A percentile compares a stretch with the other conserved stretches of the same genome.
phyloP scores from a whole-genome alignment of 1,284 basidiomycete species.

The Papiliotrema laurentii region DNA sequence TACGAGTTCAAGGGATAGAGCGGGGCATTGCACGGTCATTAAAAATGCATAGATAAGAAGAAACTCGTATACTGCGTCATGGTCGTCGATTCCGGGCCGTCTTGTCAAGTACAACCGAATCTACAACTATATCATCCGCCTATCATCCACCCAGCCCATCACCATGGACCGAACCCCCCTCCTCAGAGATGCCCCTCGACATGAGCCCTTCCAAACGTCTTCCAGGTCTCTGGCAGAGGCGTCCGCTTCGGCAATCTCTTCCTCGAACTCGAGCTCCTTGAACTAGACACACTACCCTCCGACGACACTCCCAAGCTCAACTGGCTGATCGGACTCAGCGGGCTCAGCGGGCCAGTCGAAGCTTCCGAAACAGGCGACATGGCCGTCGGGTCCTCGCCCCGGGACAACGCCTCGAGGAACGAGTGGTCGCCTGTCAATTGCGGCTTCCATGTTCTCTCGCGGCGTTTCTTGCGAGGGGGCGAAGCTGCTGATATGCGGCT shows the following conservation, averaged over 20 bases:
- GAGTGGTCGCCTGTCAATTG: conserved; percentile 21
- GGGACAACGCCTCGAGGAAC: conserved; percentile 14
- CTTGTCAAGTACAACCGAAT: too few species aligned
- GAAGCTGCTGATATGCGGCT: background rate
- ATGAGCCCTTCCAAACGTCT: background rate
- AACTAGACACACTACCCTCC: background rate
- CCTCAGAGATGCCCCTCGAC: too few species aligned
- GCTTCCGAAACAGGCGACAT: background rate
- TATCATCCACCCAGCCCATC: too few species aligned
- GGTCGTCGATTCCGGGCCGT: too few species aligned
- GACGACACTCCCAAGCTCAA: background rate
- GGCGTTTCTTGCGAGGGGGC: conserved; percentile 2
- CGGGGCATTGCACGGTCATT: too few species aligned
- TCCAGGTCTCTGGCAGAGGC: background rate
- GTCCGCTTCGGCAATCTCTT: background rate
- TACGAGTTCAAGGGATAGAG: conserved; percentile 57
- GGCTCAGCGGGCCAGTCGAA: background rate
- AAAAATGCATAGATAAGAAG: too few species aligned
- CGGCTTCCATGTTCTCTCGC: background rate
- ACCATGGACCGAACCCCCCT: too few species aligned
- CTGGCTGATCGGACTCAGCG: background rate
- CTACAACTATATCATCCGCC: too few species aligned
- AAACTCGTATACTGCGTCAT: too few species aligned
- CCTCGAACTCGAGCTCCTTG: background rate
- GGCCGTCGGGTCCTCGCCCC: background rate